These are phyloP conservation scores for Aspergillus sp. DNA, from an alignment of 2,329 filamentous ascomycete species.

Conservation along the genomic window DNA sequence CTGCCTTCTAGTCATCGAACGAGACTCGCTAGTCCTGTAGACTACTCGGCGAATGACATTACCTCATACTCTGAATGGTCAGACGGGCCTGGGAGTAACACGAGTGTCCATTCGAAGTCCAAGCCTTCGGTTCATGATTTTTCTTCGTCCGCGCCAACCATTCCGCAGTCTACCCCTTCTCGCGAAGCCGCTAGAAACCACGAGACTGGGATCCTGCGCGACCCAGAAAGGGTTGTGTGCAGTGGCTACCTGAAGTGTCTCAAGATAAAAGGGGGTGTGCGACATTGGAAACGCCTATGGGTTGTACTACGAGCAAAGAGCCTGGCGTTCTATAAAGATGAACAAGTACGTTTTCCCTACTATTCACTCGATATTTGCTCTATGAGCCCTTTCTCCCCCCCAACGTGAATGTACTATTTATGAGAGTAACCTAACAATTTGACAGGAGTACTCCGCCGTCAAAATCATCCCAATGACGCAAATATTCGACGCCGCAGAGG, in stretches of 20 bases:
- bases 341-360: constrained; percentile 44
- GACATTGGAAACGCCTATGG: constrained; percentile 95
- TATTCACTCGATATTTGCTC: background rate
- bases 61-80: constrained; percentile 87
- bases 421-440: background rate
- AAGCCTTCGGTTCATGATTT: constrained; percentile 31
- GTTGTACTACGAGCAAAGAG: constrained; percentile 82
- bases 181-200: constrained; percentile 66
- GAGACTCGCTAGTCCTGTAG: constrained; percentile 42
- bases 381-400: background rate
- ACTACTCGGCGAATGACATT: constrained; percentile 65
- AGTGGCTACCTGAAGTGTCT: constrained; percentile 87
- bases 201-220: constrained; percentile 54
- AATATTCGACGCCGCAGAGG: constrained; percentile 88
- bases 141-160: constrained; percentile 27
- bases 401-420: background rate
- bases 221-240: constrained; percentile 87
- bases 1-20: constrained; percentile 27
- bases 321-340: constrained; percentile 88
- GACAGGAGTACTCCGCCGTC: constrained; percentile 77
- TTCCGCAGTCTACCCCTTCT: constrained; percentile 32
- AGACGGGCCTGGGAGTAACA: constrained; percentile 49
- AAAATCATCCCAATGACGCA: constrained; percentile 75
- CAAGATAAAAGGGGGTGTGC: constrained; percentile 74
- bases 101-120: constrained; percentile 25